phyloP scores from a whole-genome alignment of 441 rosid genomes.

The Omphalea diandra region DNA sequence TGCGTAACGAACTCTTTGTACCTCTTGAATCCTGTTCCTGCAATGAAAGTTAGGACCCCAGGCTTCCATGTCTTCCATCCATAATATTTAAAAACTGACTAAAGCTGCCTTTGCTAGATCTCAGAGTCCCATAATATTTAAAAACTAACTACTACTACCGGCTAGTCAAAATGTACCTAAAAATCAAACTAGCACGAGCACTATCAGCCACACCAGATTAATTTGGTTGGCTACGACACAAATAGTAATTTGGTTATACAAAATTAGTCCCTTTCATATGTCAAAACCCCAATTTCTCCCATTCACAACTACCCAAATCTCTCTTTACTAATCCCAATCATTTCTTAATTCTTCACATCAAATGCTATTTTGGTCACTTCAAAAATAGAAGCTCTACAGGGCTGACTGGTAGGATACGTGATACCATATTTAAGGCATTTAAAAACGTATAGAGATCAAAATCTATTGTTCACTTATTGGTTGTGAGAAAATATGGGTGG shows the following conservation, averaged over 20 bases:
- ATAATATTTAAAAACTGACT: too few relatives aligned
- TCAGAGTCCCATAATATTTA: too few relatives aligned
- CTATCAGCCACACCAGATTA: conserved; percentile 18
- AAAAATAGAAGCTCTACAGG: background rate
- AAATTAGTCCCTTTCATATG: background rate
- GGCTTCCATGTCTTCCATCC: too few relatives aligned
- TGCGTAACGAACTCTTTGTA: too few relatives aligned
- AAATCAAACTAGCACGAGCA: conserved; percentile 25
- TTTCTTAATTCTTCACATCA: background rate
- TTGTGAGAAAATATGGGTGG: conserved; percentile 31
- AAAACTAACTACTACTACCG: too few relatives aligned
- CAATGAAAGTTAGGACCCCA: too few relatives aligned
- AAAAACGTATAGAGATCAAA: background rate
- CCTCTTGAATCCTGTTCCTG: too few relatives aligned
- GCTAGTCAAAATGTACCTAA: background rate
- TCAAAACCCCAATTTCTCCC: too few relatives aligned
- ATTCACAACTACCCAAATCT: conserved; percentile 14
- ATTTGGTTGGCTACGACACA: too few relatives aligned
- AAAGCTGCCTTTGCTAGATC: too few relatives aligned
- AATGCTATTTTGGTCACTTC: background rate
- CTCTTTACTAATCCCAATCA: background rate
- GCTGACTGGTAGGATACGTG: conserved; percentile 51
- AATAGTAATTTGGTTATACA: too few relatives aligned
- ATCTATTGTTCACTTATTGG: background rate
- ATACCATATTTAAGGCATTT: background rate